A percentile compares a stretch with the other conserved stretches of the same genome.
Evolutionary conservation across 2,329 filamentous ascomycete genomes (phyloP).

Genomic region (Microdochium nivale): DNA sequence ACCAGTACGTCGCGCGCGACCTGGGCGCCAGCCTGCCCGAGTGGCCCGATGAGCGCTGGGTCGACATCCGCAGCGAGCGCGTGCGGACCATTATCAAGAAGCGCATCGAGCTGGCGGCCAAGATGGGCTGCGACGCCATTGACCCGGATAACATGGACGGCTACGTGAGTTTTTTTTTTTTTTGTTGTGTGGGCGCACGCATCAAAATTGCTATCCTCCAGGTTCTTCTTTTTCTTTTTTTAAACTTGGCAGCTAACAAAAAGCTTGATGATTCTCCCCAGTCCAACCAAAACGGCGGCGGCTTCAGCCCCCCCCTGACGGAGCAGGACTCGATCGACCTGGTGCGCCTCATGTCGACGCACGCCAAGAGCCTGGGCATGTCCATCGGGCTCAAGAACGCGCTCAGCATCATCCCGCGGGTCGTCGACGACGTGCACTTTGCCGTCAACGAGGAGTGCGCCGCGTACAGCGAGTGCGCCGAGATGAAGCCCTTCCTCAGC

Average conservation of each 20-base stretch:
- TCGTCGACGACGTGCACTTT: slow-evolving; percentile 48
- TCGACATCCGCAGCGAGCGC: slow-evolving; percentile 46
- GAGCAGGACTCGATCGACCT: slow-evolving; percentile 46
- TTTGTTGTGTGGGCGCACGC: too few species aligned
- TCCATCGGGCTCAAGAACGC: slow-evolving; percentile 63
- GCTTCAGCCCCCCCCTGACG: slow-evolving; percentile 42
- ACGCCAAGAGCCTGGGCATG: slow-evolving; percentile 45
- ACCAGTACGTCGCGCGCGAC: slow-evolving; percentile 44
- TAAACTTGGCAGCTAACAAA: too few species aligned
- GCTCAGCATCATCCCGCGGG: slow-evolving; percentile 43
- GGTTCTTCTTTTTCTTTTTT: too few species aligned
- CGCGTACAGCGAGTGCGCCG: slow-evolving; percentile 46
- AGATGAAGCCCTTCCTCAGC: slow-evolving; percentile 47
- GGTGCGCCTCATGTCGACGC: slow-evolving; percentile 48
- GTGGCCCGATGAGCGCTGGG: slow-evolving; percentile 61
- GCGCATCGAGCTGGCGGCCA: slow-evolving; percentile 47
- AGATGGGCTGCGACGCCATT: slow-evolving; percentile 59
- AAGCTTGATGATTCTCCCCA: slow-evolving; percentile 1
- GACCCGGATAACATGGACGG: slow-evolving; percentile 66
- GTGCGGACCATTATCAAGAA: slow-evolving; percentile 57
- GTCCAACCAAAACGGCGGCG: slow-evolving; percentile 48
- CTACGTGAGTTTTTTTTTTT: slow-evolving; percentile 45
- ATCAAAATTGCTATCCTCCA: too few species aligned
- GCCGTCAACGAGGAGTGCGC: slow-evolving; percentile 64
- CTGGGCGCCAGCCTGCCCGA: slow-evolving; percentile 49